Conservation (phyloP, 2,329 filamentous ascomycete species). For the Clarireedia sp. region DNA sequence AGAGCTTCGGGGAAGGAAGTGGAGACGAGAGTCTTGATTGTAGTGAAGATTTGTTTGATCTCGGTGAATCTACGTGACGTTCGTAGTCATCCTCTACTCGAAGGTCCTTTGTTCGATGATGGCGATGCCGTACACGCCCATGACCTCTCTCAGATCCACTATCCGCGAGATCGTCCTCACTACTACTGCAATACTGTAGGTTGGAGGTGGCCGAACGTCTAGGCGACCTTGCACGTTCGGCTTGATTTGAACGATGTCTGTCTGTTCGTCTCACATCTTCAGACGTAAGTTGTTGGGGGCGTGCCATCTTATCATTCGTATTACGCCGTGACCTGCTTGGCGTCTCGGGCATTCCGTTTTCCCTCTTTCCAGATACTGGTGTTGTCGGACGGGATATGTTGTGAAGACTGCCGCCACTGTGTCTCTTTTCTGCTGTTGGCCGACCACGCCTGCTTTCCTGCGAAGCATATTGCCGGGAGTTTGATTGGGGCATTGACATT, state of each 20-base stretch:
- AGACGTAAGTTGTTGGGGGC: conserved; percentile 21
- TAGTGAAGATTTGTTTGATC: conserved; percentile 20
- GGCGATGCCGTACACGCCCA: conserved; percentile 12
- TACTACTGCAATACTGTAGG: conserved; percentile 20
- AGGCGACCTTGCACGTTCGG: conserved; percentile 16
- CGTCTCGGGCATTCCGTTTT: conserved; percentile 16
- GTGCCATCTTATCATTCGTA: conserved; percentile 20
- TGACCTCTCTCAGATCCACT: conserved; percentile 22
- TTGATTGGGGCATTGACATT: conserved; percentile 28
- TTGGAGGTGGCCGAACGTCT: conserved; percentile 17
- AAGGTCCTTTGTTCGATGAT: conserved; percentile 8
- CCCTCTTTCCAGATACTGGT: conserved; percentile 17
- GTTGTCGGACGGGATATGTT: conserved; percentile 16
- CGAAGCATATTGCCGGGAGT: conserved; percentile 25
- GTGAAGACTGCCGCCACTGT: conserved; percentile 16
- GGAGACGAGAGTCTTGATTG: conserved; percentile 20
- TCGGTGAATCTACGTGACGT: conserved; percentile 17
- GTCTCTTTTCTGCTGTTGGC: conserved; percentile 24
- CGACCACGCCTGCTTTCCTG: conserved; percentile 26
- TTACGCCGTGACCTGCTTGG: conserved; percentile 13
- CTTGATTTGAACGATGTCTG: conserved; percentile 15
- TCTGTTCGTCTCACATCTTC: conserved; percentile 18
- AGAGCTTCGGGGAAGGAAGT: conserved; percentile 25
- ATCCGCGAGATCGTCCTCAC: conserved; percentile 24
- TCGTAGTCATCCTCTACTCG: conserved; percentile 18